These are phyloP conservation scores for Phytophthora capsici DNA, from an alignment of 352 stramenopile genomes.

Conservation along the genomic window DNA sequence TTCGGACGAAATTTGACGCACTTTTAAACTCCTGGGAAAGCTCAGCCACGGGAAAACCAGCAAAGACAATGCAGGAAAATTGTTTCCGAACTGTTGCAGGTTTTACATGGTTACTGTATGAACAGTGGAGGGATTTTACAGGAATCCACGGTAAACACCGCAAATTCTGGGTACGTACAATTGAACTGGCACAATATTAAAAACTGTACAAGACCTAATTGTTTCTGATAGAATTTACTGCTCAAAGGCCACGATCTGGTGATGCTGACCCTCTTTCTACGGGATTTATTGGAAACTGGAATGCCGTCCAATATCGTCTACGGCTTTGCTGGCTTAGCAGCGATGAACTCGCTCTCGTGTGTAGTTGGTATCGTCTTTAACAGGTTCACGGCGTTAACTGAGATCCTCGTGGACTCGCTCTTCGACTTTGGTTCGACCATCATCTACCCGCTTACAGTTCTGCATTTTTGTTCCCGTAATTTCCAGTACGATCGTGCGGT, in stretches of 20 bases:
- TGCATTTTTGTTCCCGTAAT: conserved; percentile 26
- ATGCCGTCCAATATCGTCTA: conserved; percentile 17
- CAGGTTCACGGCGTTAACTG: conserved; percentile 20
- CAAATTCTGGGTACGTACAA: conserved; percentile 39
- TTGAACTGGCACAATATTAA: too few relatives aligned
- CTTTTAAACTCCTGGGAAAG: conserved; percentile 1
- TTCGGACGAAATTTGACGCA: conserved; percentile 4
- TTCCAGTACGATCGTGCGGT: conserved; percentile 42
- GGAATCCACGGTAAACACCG: conserved; percentile 34
- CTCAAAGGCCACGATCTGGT: conserved; percentile 37
- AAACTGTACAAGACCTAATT: too few relatives aligned
- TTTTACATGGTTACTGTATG: neutral
- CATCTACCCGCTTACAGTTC: conserved; percentile 31
- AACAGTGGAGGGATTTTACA: conserved; percentile 24
- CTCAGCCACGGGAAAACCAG: neutral
- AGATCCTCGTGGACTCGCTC: conserved; percentile 41
- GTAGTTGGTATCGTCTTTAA: conserved; percentile 9
- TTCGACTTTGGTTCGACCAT: conserved; percentile 46
- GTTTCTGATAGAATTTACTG: conserved; percentile 28
- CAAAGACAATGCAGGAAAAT: neutral
- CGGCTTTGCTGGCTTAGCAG: conserved; percentile 23
- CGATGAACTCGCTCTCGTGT: conserved; percentile 27
- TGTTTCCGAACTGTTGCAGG: conserved; percentile 9
- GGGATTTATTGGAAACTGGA: conserved; percentile 33
- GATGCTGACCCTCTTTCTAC: conserved; percentile 29